Evolutionary conservation across 805 yeast species (phyloP).

Genomic region (Metschnikowia peoriensis): DNA sequence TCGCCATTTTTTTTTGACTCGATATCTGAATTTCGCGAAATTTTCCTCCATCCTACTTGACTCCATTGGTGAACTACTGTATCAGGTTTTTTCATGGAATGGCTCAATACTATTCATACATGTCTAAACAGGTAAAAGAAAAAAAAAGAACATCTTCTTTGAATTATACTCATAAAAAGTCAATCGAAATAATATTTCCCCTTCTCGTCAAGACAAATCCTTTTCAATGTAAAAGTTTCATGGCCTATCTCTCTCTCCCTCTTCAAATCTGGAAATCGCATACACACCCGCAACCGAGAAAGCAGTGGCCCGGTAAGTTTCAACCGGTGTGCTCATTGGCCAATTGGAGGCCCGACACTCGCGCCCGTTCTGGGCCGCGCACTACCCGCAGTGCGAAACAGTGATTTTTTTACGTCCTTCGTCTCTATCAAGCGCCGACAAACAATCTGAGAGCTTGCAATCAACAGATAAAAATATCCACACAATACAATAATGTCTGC

Average conservation of each 20-base stretch:
- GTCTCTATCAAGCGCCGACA: conserved; percentile 3
- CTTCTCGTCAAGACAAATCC: neutral
- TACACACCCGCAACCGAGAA: neutral
- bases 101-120: too few relatives aligned
- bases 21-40: too few relatives aligned
- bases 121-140: too few relatives aligned
- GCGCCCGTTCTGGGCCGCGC: conserved; percentile 9
- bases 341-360: conserved; percentile 10
- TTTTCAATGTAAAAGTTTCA: too few relatives aligned
- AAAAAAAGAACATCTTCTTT: too few relatives aligned
- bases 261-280: neutral
- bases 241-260: neutral
- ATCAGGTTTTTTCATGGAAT: too few relatives aligned
- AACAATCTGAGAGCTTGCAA: too few relatives aligned
- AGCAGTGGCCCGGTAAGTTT: neutral
- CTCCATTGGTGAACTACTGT: too few relatives aligned
- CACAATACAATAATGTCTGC: conserved; percentile 21
- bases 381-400: conserved; percentile 10
- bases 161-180: too few relatives aligned
- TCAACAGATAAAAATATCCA: neutral
- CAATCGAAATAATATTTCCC: neutral
- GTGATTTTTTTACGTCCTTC: neutral
- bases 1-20: too few relatives aligned
- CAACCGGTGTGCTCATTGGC: conserved; percentile 12
- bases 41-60: too few relatives aligned